Conservation (phyloP, 768 basidiomycete genomes). For the Auriscalpium orientale region DNA sequence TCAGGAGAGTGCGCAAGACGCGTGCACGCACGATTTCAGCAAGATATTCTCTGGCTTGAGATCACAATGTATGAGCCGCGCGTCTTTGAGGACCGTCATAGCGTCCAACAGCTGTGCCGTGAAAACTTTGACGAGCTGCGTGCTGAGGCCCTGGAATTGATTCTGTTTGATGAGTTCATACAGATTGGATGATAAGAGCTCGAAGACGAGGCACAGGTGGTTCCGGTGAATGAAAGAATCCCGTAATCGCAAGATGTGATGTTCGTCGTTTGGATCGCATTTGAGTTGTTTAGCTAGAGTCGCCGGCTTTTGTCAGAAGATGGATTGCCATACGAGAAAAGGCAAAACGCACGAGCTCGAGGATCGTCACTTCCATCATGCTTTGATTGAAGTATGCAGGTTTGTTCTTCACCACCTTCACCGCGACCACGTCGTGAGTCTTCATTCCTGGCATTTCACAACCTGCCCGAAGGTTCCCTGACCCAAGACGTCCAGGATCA, state of each 20-base stretch:
- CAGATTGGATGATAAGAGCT: conserved; percentile 91
- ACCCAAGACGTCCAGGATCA: conserved; percentile 96
- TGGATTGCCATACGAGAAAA: background rate
- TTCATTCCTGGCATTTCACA: conserved; percentile 99
- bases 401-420: conserved; percentile 99
- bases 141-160: conserved; percentile 94
- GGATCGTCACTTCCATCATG: conserved; percentile 99
- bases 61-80: conserved; percentile 95
- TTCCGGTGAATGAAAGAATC: conserved; percentile 96
- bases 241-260: conserved; percentile 90
- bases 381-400: conserved; percentile 99
- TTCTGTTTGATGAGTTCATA: conserved; percentile 99
- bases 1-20: conserved; percentile 13
- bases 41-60: conserved; percentile 98
- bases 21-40: conserved; percentile 71
- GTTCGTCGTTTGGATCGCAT: conserved; percentile 90
- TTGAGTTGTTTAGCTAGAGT: conserved; percentile 81
- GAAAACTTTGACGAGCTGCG: conserved; percentile 97
- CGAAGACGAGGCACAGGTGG: conserved; percentile 96
- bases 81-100: conserved; percentile 87
- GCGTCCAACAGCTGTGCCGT: conserved; percentile 93
- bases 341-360: conserved; percentile 76
- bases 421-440: conserved; percentile 96
- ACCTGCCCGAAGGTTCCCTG: conserved; percentile 99
- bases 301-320: background rate